Conservation (phyloP, 1,139 yeast genomes). For the Spathaspora jeffriesii region DNA sequence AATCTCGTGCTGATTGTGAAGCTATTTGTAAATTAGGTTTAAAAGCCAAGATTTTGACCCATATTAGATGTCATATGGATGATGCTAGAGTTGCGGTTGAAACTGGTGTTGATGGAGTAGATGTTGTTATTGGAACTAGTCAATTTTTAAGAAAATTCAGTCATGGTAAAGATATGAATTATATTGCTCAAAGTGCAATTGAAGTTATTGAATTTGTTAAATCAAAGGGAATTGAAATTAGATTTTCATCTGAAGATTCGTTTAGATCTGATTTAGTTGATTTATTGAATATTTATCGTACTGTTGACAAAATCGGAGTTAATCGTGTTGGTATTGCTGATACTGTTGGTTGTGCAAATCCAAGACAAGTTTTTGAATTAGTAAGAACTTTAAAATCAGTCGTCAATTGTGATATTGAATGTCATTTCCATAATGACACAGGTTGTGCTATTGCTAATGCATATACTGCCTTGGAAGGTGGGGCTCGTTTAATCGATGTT, state of each 20-base stretch:
- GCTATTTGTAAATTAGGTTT: slow-evolving; percentile 59
- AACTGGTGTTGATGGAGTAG: slow-evolving; percentile 63
- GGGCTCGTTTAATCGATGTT: slow-evolving; percentile 58
- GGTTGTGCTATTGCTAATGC: slow-evolving; percentile 67
- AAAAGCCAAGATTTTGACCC: slow-evolving; percentile 55
- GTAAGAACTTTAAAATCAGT: slow-evolving; percentile 59
- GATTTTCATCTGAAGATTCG: slow-evolving; percentile 59
- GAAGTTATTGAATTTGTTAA: slow-evolving; percentile 61
- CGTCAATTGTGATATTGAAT: slow-evolving; percentile 57
- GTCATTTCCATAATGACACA: slow-evolving; percentile 63
- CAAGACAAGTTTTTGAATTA: slow-evolving; percentile 60
- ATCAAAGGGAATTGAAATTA: slow-evolving; percentile 57
- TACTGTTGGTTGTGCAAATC: slow-evolving; percentile 63
- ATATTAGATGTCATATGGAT: slow-evolving; percentile 61
- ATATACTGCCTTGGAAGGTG: slow-evolving; percentile 62
- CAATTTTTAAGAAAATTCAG: slow-evolving; percentile 53
- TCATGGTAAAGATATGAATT: slow-evolving; percentile 58
- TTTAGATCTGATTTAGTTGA: slow-evolving; percentile 61
- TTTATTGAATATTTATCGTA: slow-evolving; percentile 54
- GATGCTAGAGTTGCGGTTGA: slow-evolving; percentile 60
- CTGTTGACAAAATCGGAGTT: slow-evolving; percentile 60
- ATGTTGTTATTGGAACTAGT: slow-evolving; percentile 60
- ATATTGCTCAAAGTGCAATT: slow-evolving; percentile 51
- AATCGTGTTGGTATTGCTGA: slow-evolving; percentile 64
- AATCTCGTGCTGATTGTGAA: slow-evolving; percentile 56